Base-by-base conservation (phyloP, 202 grass and related monocot species). In the Musa balbisiana region DNA sequence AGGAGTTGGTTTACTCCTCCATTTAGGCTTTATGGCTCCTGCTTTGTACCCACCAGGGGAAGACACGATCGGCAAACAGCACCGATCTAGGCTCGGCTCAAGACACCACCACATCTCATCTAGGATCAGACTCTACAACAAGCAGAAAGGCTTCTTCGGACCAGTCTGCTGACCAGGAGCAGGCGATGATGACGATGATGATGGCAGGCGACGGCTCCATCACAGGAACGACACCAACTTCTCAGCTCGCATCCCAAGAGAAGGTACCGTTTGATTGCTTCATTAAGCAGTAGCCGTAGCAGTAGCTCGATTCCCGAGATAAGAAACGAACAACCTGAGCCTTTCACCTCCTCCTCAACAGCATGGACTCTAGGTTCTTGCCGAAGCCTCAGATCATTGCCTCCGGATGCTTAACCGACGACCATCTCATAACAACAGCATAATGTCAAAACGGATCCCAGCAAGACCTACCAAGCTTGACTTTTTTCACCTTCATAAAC, bases 71-170 rank as follows among this genome's bases (percentile, higher is more conserved):
- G 62, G 80, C 87, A 68, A 81, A 79, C 77, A 94, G 95, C 87
- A 88, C 85, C 87, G 90, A 97, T 84, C 89, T 90, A 77, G 84
- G 90, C 74, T 93, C 93, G 84, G 88, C 85, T 63, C 91, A 84
- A 83, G 83, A 93, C 84, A 85, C 86, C 84, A 85, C 86, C 81
- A 80, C 84, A 82, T 80, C 84, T 70, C 90, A 85, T 80, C 79
- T 89, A 82, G 90, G 84, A 80, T 72, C 84, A 78, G 90, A 88
- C 78, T 89, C 86, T 73, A 84, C 90, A 56, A 82, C 69, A 64
- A 75, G 76, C 73, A 69, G 64, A 71, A 73, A 24, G 81, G 79
- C 75, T 72, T 81, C 85, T 79, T 78, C 82, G 80, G 82, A 84
- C 68, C 68, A 71, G 68, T 71, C 68, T 51, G 68, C 68, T 23